Conservation (phyloP, 2,329 filamentous ascomycete genomes). For the Paecilomyces dactylethromorphus region DNA sequence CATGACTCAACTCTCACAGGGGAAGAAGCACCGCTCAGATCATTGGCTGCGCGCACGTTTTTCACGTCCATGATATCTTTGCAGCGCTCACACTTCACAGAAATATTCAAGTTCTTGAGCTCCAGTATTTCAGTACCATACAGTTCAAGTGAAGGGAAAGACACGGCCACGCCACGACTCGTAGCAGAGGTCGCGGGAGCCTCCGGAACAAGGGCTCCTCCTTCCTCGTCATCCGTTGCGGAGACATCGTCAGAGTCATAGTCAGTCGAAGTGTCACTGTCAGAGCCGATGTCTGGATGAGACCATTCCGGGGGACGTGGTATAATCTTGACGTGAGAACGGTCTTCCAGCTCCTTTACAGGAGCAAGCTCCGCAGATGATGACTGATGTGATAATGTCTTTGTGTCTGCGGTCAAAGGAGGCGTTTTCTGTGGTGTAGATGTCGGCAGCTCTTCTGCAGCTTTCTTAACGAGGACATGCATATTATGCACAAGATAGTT, state of each 20-base stretch:
- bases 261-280: slow-evolving; percentile 34
- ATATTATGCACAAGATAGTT: slow-evolving; percentile 70
- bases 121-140: slow-evolving; percentile 72
- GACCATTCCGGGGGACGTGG: slow-evolving; percentile 73
- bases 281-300: slow-evolving; percentile 24
- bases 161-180: slow-evolving; percentile 69
- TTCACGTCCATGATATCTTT: slow-evolving; percentile 66
- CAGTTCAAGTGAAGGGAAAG: slow-evolving; percentile 70
- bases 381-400: slow-evolving; percentile 8
- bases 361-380: slow-evolving; percentile 7
- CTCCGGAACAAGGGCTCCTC: slow-evolving; percentile 29
- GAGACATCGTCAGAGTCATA: slow-evolving; percentile 39
- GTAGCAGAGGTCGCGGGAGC: slow-evolving; percentile 31
- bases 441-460: slow-evolving; percentile 21
- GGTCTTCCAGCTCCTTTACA: slow-evolving; percentile 36
- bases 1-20: slow-evolving; percentile 43
- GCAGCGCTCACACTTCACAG: slow-evolving; percentile 72
- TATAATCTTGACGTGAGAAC: slow-evolving; percentile 63
- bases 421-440: slow-evolving; percentile 3
- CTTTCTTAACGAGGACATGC: slow-evolving; percentile 57
- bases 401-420: slow-evolving; percentile 4
- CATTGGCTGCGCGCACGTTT: slow-evolving; percentile 52
- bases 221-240: slow-evolving; percentile 38
- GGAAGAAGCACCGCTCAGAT: slow-evolving; percentile 29
- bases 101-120: slow-evolving; percentile 59